phyloP scores from a whole-genome alignment of 2,329 filamentous ascomycete species.

The Cladosporium cucumerinum region DNA sequence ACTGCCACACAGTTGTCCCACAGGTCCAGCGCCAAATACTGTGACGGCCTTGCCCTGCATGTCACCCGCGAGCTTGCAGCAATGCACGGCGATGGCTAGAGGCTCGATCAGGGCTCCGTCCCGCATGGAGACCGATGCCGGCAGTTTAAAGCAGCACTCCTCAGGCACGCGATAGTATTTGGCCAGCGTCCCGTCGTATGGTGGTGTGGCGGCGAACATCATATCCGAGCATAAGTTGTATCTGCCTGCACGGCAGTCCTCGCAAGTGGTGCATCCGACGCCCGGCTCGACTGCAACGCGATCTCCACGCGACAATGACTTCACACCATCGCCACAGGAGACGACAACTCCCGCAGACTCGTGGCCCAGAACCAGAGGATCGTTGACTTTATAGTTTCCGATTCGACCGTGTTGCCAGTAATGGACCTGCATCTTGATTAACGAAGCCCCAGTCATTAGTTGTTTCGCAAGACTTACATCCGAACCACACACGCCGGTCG shows the following conservation, averaged over 20 bases:
- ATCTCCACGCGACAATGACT: conserved; percentile 25
- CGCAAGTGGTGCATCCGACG: conserved; percentile 23
- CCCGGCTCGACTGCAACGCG: conserved; percentile 32
- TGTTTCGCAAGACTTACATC: conserved; percentile 19
- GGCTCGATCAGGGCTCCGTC: conserved; percentile 54
- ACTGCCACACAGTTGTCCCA: conserved; percentile 57
- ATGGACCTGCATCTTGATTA: conserved; percentile 29
- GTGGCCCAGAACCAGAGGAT: conserved; percentile 31
- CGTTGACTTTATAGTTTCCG: conserved; percentile 38
- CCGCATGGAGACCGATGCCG: conserved; percentile 44
- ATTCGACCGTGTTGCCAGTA: conserved; percentile 45
- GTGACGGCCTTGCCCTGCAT: conserved; percentile 38
- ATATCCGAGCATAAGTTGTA: conserved; percentile 25
- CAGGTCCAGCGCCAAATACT: conserved; percentile 59
- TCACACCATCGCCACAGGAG: conserved; percentile 26
- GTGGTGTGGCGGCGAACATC: conserved; percentile 23
- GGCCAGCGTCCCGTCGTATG: conserved; percentile 41
- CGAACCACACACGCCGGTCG: conserved; percentile 18
- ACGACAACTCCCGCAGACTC: conserved; percentile 29
- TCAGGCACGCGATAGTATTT: conserved; percentile 47
- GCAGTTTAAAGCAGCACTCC: conserved; percentile 48
- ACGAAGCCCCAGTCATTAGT: not conserved
- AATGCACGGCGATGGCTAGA: conserved; percentile 49
- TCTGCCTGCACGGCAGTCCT: conserved; percentile 20
- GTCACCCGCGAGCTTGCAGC: conserved; percentile 25